A percentile compares a stretch with the other conserved stretches of the same genome.
These are phyloP conservation scores for Cladosporium halotolerans DNA, from an alignment of 2,329 filamentous ascomycete species.

Conservation along the genomic window DNA sequence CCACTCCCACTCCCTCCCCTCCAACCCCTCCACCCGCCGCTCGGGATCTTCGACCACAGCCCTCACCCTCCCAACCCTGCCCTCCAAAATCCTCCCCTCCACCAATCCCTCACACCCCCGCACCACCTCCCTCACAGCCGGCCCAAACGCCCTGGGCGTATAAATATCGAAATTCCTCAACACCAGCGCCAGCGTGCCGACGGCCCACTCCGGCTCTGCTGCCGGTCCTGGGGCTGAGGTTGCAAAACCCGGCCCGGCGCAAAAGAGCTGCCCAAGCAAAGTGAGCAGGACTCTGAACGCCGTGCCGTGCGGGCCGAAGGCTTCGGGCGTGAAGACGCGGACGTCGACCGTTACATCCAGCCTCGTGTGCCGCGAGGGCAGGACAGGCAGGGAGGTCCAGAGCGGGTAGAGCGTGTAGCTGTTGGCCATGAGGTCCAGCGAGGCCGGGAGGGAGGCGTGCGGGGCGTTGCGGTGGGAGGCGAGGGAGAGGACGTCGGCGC, in stretches of 20 bases:
- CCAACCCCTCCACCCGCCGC: background rate
- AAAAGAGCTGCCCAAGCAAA: constrained; percentile 20
- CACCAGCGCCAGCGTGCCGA: background rate
- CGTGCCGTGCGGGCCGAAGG: constrained; percentile 17
- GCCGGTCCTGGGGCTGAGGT: background rate
- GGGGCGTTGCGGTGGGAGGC: constrained; percentile 12
- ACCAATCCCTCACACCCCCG: background rate
- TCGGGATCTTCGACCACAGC: background rate
- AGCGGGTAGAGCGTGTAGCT: constrained; percentile 20
- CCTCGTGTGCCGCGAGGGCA: constrained; percentile 4
- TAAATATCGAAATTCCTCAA: constrained; percentile 1
- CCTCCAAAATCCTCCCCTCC: background rate
- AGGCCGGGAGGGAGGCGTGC: constrained; percentile 7
- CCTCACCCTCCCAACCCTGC: background rate
- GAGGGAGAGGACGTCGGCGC: constrained; percentile 16
- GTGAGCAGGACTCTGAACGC: constrained; percentile 16
- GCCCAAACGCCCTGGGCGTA: background rate
- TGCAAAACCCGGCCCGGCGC: constrained; percentile 16
- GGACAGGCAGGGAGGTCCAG: constrained; percentile 18
- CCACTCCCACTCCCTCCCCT: background rate
- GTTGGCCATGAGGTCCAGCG: constrained; percentile 20
- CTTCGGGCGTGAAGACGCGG: constrained; percentile 22
- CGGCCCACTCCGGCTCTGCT: background rate
- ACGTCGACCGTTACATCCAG: constrained; percentile 20
- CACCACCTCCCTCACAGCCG: background rate